Percentiles rank a stretch among this genome's conserved stretches.
phyloP scores from a whole-genome alignment of 2,329 filamentous ascomycete species.

The Alternaria infectoria region DNA sequence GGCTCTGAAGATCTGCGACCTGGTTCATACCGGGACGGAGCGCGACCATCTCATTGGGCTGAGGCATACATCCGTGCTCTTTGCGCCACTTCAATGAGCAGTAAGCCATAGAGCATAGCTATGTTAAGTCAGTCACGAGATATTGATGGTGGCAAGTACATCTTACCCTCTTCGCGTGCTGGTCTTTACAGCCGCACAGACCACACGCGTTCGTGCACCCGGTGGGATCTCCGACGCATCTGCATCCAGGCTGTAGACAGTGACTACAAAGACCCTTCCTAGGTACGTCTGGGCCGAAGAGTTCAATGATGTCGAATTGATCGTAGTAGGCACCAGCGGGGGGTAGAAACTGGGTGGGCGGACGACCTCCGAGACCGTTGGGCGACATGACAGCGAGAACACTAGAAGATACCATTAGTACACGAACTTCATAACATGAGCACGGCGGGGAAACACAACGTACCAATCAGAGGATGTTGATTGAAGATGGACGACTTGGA shows the following conservation, averaged over 20 bases:
- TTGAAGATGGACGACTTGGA: not conserved
- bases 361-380: not conserved
- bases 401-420: not conserved
- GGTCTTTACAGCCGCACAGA: not conserved
- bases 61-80: not conserved
- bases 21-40: not conserved
- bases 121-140: rapidly evolving
- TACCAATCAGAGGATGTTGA: not conserved
- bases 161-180: not conserved
- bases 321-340: not conserved
- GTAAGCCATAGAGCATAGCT: not conserved
- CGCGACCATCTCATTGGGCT: not conserved
- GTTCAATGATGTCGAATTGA: not conserved
- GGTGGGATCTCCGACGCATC: not conserved
- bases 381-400: not conserved
- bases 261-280: not conserved
- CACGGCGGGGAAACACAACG: not conserved
- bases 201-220: not conserved
- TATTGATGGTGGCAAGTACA: rapidly evolving
- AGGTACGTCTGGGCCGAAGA: not conserved
- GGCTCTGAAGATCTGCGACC: not conserved
- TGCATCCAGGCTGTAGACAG: not conserved
- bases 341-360: not conserved
- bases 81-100: not conserved
- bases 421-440: rapidly evolving